A percentile compares a stretch with the other conserved stretches of the same genome.
Evolutionary conservation across 176 grass and related monocot species (phyloP).

Genomic region (Tuctoria greenei): DNA sequence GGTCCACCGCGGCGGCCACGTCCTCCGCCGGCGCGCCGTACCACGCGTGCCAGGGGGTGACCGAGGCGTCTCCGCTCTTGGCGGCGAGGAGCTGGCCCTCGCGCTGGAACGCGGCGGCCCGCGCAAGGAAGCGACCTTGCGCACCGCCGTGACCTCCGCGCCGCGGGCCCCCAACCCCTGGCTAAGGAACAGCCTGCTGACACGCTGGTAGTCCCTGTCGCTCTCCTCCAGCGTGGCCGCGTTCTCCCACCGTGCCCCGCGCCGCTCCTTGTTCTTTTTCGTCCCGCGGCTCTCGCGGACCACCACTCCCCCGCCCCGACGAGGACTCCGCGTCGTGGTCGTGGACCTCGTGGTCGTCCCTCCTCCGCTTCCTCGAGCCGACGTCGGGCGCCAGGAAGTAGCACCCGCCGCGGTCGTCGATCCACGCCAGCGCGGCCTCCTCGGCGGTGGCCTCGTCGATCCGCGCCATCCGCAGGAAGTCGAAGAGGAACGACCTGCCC

Average conservation of each 20-base stretch:
- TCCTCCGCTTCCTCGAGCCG: constrained; percentile 3
- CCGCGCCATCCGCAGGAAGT: constrained; percentile 62
- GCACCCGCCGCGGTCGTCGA: constrained; percentile 57
- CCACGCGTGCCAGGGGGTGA: constrained; percentile 61
- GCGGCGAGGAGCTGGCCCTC: constrained; percentile 43
- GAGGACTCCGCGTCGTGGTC: constrained; percentile 11
- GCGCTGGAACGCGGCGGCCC: constrained; percentile 51
- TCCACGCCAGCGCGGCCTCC: constrained; percentile 61
- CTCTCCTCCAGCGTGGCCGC: constrained; percentile 32
- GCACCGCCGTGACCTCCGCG: constrained; percentile 54
- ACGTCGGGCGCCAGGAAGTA: constrained; percentile 52
- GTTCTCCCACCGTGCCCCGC: constrained; percentile 14
- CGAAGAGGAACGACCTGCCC: constrained; percentile 44
- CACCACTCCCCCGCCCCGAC: constrained; percentile 39
- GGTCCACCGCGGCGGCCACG: constrained; percentile 40
- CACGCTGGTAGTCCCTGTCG: constrained; percentile 56
- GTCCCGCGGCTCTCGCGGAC: constrained; percentile 35
- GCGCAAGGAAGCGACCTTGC: constrained; percentile 45
- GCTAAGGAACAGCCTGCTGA: constrained; percentile 62
- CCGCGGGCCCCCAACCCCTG: constrained; percentile 29
- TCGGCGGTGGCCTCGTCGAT: constrained; percentile 49
- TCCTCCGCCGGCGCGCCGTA: constrained; percentile 53
- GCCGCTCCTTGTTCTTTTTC: background rate
- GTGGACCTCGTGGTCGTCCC: background rate
- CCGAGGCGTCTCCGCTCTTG: constrained; percentile 33